Evolutionary conservation across 345 rosid genomes (phyloP), one percentile per base, ranked within the genome.

Genomic region (Salix udensis): DNA sequence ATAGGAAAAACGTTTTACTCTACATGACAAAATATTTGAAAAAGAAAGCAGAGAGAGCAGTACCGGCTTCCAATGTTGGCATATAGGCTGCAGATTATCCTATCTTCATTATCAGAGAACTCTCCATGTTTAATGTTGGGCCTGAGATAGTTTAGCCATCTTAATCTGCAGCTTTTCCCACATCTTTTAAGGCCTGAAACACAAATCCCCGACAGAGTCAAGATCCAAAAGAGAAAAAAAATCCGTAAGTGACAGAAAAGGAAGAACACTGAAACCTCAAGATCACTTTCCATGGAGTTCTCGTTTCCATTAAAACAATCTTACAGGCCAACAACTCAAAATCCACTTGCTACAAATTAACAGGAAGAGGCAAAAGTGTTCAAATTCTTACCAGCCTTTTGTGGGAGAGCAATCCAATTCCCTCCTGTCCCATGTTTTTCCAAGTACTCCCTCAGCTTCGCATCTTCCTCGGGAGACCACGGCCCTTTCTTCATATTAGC

Each of bases 11-110:
- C 1, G 14, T 8, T 5, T n/a, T 40, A 12, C 44, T 23, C 23
- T n/a, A 55, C 28, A n/a, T 58, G 62, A 58, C 28, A 10, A 58
- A 23, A 58, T 58, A 58, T 23, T 24, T 58, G 19, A 24, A 65
- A 26, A 66, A 44, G 61, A 31, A n/a, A 39, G 21, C 24, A 36
- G 24, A 66, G 40, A 34, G 37, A 36, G 15, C 40, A 24, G 26
- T 24, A 78, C 84, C 81, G 78, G 81, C 84, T 82, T 44, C 84
- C 84, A 74, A 82, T 82, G 79, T 71, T 82, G 73, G 84, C 75
- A 67, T 74, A 82, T 9, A 82, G 84, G 70, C 36, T 78, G 48
- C 84, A 78, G 55, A 82, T 82, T 16, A 78, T 74, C n/a, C 76
- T 82, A 52, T 82, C 84, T 78, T 82, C 84, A 46, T 78, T 74